phyloP scores from a whole-genome alignment of 1,139 yeast genomes.

The Kodamaea fungicola region DNA sequence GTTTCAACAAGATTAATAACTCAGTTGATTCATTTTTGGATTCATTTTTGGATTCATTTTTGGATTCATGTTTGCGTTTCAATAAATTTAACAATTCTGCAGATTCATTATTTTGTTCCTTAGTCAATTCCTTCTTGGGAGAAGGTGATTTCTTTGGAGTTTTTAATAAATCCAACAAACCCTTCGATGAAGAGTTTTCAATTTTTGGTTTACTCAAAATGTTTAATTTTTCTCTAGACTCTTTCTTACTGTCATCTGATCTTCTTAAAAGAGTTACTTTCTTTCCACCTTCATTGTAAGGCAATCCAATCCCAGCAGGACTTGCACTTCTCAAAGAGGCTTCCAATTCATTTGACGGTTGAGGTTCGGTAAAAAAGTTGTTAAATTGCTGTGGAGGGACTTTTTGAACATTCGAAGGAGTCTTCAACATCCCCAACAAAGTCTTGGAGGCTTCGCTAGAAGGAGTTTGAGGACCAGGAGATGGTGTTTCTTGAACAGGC shows the following conservation, averaged over 20 bases:
- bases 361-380: constrained; percentile 8
- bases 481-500: not conserved
- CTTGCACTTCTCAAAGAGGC: constrained; percentile 18
- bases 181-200: constrained; percentile 11
- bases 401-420: not conserved
- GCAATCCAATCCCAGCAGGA: constrained; percentile 6
- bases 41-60: constrained; percentile 1
- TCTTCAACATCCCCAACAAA: constrained; percentile 8
- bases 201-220: constrained; percentile 36
- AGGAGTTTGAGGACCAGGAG: not conserved
- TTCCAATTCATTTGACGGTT: constrained; percentile 30
- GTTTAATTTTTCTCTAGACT: constrained; percentile 40
- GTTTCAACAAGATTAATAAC: constrained; percentile 22
- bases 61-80: not conserved
- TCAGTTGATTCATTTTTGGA: constrained; percentile 10
- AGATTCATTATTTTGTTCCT: not conserved
- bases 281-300: constrained; percentile 19
- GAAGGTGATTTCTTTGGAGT: constrained; percentile 3
- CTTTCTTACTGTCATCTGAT: constrained; percentile 13
- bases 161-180: constrained; percentile 16
- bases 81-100: constrained; percentile 2
- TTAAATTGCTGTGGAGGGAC: constrained; percentile 1
- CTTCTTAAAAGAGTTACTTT: constrained; percentile 33
- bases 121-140: not conserved
- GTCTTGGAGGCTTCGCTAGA: constrained; percentile 9